phyloP scores from a whole-genome alignment of 495 filamentous ascomycete genomes.

The Trichoderma erinaceum region DNA sequence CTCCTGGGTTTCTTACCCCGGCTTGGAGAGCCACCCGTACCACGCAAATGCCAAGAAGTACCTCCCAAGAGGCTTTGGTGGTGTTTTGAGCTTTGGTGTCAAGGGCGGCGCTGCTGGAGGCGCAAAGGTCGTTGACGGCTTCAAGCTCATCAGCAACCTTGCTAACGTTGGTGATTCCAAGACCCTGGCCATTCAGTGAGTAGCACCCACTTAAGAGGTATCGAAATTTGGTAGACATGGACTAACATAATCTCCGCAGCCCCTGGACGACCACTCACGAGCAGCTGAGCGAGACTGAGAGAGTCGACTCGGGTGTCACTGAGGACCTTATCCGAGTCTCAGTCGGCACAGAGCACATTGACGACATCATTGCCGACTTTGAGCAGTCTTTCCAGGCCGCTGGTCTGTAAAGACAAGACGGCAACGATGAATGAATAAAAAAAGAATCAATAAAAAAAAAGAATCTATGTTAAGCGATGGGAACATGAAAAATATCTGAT shows the following conservation, averaged over 20 bases:
- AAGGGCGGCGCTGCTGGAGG: constrained; percentile 81
- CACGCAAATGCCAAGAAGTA: constrained; percentile 87
- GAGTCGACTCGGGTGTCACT: constrained; percentile 71
- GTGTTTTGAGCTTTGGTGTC: constrained; percentile 88
- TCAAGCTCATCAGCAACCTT: constrained; percentile 92
- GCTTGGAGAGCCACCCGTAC: constrained; percentile 72
- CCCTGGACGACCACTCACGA: constrained; percentile 96
- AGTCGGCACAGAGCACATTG: constrained; percentile 94
- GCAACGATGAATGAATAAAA: constrained; percentile 21
- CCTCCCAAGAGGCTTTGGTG: constrained; percentile 78
- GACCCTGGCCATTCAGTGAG: constrained; percentile 81
- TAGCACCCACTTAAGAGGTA: not conserved
- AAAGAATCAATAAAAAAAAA: too few relatives aligned
- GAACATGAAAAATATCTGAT: not conserved
- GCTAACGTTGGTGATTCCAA: constrained; percentile 76
- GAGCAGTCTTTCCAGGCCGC: constrained; percentile 75
- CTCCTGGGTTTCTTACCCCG: constrained; percentile 91
- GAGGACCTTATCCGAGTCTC: constrained; percentile 95
- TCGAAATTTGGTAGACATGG: not conserved
- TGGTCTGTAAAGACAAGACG: constrained; percentile 13
- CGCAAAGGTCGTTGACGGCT: constrained; percentile 81
- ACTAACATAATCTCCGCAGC: constrained; percentile 15
- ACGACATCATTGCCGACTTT: constrained; percentile 96
- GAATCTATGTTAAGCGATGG: not conserved
- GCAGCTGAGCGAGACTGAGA: constrained; percentile 82